phyloP scores from a whole-genome alignment of 2,329 filamentous ascomycete genomes.

The Ilyonectria mors-panacis region DNA sequence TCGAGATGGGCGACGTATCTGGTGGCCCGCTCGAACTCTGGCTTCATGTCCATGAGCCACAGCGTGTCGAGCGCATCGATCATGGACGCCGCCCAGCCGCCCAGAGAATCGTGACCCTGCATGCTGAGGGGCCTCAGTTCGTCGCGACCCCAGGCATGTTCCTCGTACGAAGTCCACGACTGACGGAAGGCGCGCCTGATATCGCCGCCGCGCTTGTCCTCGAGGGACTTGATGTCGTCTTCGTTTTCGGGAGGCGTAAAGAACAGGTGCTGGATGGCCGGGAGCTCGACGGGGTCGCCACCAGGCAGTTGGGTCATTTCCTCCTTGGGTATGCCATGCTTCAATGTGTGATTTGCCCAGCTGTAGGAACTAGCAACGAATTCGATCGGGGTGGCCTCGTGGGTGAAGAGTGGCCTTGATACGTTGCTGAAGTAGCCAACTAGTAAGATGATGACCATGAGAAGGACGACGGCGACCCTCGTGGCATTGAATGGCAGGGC shows the following conservation, averaged over 20 bases:
- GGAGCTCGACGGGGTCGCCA: slow-evolving; percentile 32
- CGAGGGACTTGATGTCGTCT: slow-evolving; percentile 19
- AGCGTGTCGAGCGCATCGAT: slow-evolving; percentile 75
- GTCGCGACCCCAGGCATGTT: slow-evolving; percentile 72
- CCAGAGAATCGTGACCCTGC: slow-evolving; percentile 66
- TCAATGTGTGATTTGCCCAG: slow-evolving; percentile 38
- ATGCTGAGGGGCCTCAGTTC: slow-evolving; percentile 70
- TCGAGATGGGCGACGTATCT: slow-evolving; percentile 60
- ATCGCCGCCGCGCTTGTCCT: slow-evolving; percentile 51
- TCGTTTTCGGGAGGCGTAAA: slow-evolving; percentile 28
- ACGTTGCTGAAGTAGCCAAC: slow-evolving; percentile 34
- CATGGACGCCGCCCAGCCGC: slow-evolving; percentile 75
- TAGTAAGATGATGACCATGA: slow-evolving; percentile 37
- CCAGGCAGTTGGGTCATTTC: slow-evolving; percentile 32
- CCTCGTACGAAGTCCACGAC: slow-evolving; percentile 72
- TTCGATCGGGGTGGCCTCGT: slow-evolving; percentile 18
- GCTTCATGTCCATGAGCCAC: slow-evolving; percentile 76
- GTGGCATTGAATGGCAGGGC: slow-evolving; percentile 36
- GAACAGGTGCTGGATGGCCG: slow-evolving; percentile 43
- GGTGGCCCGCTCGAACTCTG: slow-evolving; percentile 74
- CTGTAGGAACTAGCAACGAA: slow-evolving; percentile 44
- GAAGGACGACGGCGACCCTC: slow-evolving; percentile 34
- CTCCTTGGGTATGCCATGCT: slow-evolving; percentile 27
- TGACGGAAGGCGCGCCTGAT: slow-evolving; percentile 65
- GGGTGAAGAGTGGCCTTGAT: slow-evolving; percentile 16